phyloP scores from a whole-genome alignment of 345 rosid genomes.

The Cardamine chenopodiifolia region DNA sequence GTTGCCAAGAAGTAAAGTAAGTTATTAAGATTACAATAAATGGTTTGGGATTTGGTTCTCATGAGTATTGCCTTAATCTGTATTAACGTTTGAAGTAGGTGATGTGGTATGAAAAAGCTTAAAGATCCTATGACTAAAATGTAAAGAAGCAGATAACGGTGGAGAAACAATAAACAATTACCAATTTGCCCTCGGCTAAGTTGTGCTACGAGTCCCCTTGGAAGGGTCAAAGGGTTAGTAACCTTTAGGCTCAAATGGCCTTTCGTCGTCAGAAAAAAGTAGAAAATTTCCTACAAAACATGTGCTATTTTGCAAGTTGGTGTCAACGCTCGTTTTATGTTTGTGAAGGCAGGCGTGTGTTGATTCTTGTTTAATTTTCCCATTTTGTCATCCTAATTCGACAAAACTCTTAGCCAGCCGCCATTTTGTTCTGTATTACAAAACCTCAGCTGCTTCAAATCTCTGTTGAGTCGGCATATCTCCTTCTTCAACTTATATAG shows the following conservation, averaged over 20 bases:
- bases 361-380: not conserved
- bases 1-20: no score
- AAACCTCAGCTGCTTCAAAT: not conserved
- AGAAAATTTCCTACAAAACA: not conserved
- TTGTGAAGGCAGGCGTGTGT: not conserved
- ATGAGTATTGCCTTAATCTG: no score
- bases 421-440: not conserved
- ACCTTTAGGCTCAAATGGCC: constrained; percentile 10
- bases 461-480: not conserved
- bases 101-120: not conserved
- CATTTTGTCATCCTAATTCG: constrained; percentile 2
- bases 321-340: constrained; percentile 30
- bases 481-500: not conserved
- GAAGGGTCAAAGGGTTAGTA: constrained; percentile 34
- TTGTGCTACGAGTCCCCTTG: constrained; percentile 7
- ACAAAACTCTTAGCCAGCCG: not conserved
- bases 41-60: not conserved
- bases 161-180: not conserved
- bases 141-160: no score
- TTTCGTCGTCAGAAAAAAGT: constrained; percentile 27
- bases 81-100: not conserved
- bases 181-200: not conserved
- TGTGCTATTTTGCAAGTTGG: constrained; percentile 25
- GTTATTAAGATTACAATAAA: no score
- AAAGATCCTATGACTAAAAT: no score